These are phyloP conservation scores for Chloranthus sessilifolius DNA, from an alignment of 164 flowering plant species.

Conservation along the genomic window DNA sequence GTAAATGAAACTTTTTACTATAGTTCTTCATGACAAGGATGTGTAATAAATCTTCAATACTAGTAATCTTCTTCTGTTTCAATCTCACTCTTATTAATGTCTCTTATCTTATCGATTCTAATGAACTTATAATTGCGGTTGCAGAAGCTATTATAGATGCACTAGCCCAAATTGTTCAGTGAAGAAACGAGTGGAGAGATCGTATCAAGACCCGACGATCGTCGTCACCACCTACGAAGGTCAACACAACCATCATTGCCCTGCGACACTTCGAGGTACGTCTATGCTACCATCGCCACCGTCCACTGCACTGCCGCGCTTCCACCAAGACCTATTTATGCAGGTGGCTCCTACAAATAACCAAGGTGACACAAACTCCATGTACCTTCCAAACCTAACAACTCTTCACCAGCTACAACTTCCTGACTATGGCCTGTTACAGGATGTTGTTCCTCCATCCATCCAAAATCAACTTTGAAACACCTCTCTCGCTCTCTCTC, in stretches of 20 bases:
- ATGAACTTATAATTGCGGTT: too few species aligned
- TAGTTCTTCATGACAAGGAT: too few species aligned
- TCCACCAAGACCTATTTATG: slow-evolving; percentile 20
- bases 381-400: slow-evolving; percentile 17
- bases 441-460: slow-evolving; percentile 30
- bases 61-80: too few species aligned
- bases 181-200: slow-evolving; percentile 60
- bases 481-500: neutral
- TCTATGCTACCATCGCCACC: slow-evolving; percentile 15
- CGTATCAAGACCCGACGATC: slow-evolving; percentile 42
- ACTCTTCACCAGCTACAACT: slow-evolving; percentile 12
- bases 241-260: slow-evolving; percentile 44
- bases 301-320: slow-evolving; percentile 3
- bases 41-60: too few species aligned
- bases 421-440: slow-evolving; percentile 37
- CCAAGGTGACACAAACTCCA: slow-evolving; percentile 9
- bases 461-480: slow-evolving; percentile 17
- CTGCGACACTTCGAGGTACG: slow-evolving; percentile 35
- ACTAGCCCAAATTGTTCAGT: slow-evolving; percentile 50
- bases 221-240: slow-evolving; percentile 69
- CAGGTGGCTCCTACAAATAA: slow-evolving; percentile 21
- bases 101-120: too few species aligned
- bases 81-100: too few species aligned
- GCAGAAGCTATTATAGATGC: slow-evolving; percentile 68
- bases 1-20: too few species aligned